Evolutionary conservation across 345 rosid species (phyloP), one percentile per base, ranked within the genome.

Genomic region (Melastoma malabathricum): DNA sequence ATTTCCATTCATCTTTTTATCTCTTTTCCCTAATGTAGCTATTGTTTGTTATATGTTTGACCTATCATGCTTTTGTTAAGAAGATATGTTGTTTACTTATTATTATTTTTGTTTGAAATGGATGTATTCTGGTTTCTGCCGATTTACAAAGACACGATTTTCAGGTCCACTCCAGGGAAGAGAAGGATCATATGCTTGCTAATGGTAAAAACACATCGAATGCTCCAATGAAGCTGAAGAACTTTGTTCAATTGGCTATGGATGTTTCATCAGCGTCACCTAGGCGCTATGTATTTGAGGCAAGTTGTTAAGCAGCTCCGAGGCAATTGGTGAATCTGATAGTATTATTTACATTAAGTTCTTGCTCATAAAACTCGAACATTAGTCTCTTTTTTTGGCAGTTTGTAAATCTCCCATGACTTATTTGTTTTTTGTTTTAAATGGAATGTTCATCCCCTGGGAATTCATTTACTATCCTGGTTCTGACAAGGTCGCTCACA

Each of bases 191-290:
- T 27, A 34, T 27, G 59, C 44, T 51, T 39, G 50, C 43, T 51
- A 63, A 47, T 61, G 70, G 50, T 43, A 17, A 41, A 19, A 39
- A 41, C 67, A 57, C 69, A 55, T 19, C 59, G 47, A 68, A 59
- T 15, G 31, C 31, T 41, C 95, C 95, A 31, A 59, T 84, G 38
- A 84, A 75, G 69, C 68, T 84, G 49, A 84, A 59, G 74, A 74
- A 68, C 43, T 92, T 80, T 51, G 78, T 87, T 62, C 89, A 84
- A 66, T 65, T 72, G 65, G 72, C 96, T n/a, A 87, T 92, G 98
- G 98, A 92, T 77, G 74, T 92, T 54, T 73, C 95, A 66, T 92
- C 96, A 12, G 90, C 95, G 53, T 79, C 96, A 50, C 98, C 95
- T 9, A 59, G 96, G 6, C 77, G 96, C 34, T 84, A 82, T 75